Evolutionary conservation across 495 filamentous ascomycete genomes (phyloP), one percentile per base, ranked within the genome.

Genomic region (Xylaria palmicola): DNA sequence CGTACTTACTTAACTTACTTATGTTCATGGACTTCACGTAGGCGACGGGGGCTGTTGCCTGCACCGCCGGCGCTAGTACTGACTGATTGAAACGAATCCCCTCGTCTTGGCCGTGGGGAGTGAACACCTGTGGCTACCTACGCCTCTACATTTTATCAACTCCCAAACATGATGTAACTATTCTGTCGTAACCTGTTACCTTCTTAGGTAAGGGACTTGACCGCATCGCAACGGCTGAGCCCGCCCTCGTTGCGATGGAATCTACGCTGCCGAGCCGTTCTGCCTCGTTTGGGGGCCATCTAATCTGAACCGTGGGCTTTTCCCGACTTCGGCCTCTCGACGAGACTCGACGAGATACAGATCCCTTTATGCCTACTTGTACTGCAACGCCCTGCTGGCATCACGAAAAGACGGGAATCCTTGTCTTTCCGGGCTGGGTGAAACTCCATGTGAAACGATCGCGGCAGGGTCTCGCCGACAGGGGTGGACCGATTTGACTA

Each of bases 391-490:
- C n/a, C n/a, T n/a, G n/a, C n/a, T n/a, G n/a, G n/a, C n/a, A n/a
- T n/a, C n/a, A n/a, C n/a, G n/a, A n/a, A n/a, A n/a, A n/a, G n/a
- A n/a, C n/a, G n/a, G n/a, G 12, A 29, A 48, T 7, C 4, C 24
- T 29, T 48, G 24, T 29, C 15, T 22, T 29, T 48, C 32, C 32
- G 6, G 32, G 32, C 32, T 47, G 43, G 4, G 34, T 60, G 57
- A 60, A 60, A 60, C 57, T 52, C 26, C 37, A 60, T 26, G 26
- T 60, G 57, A 60, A 51, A 60, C 57, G 45, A 60, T 60, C 24
- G 34, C 36, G 36, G 44, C 36, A 52, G 47, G 57, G 57, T 41
- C 27, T 29, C 17, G 27, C 55, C 15, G 22, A 58, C 30, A 39
- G 56, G 56, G 30, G 56, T 24, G 6, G 24, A 30, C 22, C 22